phyloP scores from a whole-genome alignment of 2,329 filamentous ascomycete genomes.

The Aspergillus candidus region DNA sequence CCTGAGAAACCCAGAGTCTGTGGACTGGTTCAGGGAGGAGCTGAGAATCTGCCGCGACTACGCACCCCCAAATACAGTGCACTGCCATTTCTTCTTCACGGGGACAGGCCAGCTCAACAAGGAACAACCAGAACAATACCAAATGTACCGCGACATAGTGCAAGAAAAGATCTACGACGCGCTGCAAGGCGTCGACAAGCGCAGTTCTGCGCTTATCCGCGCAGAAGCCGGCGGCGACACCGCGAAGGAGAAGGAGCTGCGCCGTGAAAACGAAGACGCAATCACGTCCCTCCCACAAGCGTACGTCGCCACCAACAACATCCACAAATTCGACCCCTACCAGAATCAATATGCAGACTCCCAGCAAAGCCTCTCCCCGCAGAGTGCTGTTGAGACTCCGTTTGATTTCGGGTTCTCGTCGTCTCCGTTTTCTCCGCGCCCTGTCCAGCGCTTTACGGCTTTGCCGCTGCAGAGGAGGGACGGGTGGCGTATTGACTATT shows the following conservation, averaged over 20 bases:
- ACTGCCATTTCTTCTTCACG: slow-evolving; percentile 93
- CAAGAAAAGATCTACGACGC: slow-evolving; percentile 85
- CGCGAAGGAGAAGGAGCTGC: slow-evolving; percentile 72
- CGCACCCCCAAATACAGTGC: slow-evolving; percentile 80
- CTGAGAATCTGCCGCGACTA: slow-evolving; percentile 84
- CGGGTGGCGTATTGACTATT: slow-evolving; percentile 89
- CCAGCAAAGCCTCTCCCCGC: slow-evolving; percentile 3
- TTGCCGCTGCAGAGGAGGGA: slow-evolving; percentile 54
- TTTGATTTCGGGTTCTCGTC: slow-evolving; percentile 81
- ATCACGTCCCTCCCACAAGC: slow-evolving; percentile 71
- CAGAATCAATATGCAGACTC: slow-evolving; percentile 9
- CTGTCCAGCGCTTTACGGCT: slow-evolving; percentile 84
- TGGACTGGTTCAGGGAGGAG: slow-evolving; percentile 98
- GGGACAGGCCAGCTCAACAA: slow-evolving; percentile 55
- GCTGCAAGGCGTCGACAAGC: slow-evolving; percentile 79
- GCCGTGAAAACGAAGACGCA: slow-evolving; percentile 75
- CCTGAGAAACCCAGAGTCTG: slow-evolving; percentile 79
- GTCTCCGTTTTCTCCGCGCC: slow-evolving; percentile 83
- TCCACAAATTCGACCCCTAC: slow-evolving; percentile 11
- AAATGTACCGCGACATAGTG: slow-evolving; percentile 66
- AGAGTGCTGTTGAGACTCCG: slow-evolving; percentile 9
- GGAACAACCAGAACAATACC: slow-evolving; percentile 37
- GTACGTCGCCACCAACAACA: slow-evolving; percentile 19
- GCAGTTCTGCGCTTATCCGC: slow-evolving; percentile 75
- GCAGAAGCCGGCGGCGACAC: slow-evolving; percentile 73